These are phyloP conservation scores for Botrytis deweyae DNA, from an alignment of 2,329 filamentous ascomycete species.

Conservation along the genomic window DNA sequence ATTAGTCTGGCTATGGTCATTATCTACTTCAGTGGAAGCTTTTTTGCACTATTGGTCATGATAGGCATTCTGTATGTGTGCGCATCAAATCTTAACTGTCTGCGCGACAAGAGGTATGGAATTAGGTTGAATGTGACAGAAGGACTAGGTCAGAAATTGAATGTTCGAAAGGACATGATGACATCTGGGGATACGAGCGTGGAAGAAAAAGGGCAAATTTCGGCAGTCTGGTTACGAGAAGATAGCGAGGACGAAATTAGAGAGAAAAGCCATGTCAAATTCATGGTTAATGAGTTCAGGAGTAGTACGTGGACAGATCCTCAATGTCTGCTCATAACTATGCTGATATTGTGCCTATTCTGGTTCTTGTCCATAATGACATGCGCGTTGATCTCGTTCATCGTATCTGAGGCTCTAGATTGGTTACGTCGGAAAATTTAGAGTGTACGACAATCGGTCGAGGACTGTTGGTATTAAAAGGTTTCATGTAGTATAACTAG, in stretches of 20 bases:
- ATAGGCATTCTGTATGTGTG: background rate
- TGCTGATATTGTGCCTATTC: background rate
- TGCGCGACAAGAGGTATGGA: background rate
- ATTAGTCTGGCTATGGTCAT: background rate
- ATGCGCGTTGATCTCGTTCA: background rate
- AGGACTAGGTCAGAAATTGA: background rate
- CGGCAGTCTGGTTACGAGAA: background rate
- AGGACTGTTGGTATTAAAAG: background rate
- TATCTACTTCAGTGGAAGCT: background rate
- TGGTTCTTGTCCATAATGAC: background rate
- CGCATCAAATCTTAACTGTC: background rate
- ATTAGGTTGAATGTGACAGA: background rate
- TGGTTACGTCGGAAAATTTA: background rate
- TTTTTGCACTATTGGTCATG: background rate
- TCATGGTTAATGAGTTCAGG: background rate
- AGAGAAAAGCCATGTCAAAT: background rate
- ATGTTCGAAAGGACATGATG: background rate
- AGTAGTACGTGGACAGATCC: background rate
- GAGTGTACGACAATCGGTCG: background rate
- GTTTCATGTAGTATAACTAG: background rate
- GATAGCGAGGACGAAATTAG: background rate
- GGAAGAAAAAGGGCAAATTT: background rate
- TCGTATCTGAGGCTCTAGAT: background rate
- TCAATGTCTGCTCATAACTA: background rate
- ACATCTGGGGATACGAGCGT: background rate